phyloP scores from a whole-genome alignment of 1,284 basidiomycete species.

The Violaceomyces palustris region DNA sequence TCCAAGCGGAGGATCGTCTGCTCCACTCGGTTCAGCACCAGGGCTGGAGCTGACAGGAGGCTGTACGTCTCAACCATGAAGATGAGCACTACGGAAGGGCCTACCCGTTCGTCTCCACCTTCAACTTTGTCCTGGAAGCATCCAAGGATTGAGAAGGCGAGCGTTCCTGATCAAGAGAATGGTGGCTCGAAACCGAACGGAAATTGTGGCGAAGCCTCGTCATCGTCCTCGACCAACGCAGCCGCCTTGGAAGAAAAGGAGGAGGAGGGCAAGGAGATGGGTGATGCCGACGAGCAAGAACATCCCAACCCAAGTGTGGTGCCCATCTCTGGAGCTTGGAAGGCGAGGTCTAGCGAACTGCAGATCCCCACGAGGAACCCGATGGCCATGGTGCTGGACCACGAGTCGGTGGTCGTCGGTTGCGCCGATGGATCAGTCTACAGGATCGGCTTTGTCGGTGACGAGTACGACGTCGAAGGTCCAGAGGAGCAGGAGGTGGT shows the following conservation, averaged over 20 bases:
- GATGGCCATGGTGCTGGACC: conserved; percentile 42
- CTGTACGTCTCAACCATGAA: no score
- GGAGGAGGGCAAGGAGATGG: not conserved
- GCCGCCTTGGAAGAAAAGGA: not conserved
- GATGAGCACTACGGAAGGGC: no score
- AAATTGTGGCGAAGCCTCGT: no score
- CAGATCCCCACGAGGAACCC: conserved; percentile 32
- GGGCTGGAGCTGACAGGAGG: conserved; percentile 67
- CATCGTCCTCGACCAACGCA: no score
- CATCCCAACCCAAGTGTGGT: conserved; percentile 6
- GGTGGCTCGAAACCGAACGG: no score
- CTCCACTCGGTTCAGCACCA: conserved; percentile 74
- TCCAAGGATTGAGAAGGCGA: no score
- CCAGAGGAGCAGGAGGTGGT: no score
- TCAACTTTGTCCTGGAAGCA: no score
- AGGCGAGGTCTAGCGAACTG: conserved; percentile 17
- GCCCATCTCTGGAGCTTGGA: conserved; percentile 39
- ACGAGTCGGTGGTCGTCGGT: conserved; percentile 40
- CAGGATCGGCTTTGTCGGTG: conserved; percentile 38
- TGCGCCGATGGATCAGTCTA: conserved; percentile 42
- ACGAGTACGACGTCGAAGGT: conserved; percentile 15
- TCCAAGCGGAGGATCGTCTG: conserved; percentile 67
- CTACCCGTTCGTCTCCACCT: no score
- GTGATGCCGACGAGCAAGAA: no score
- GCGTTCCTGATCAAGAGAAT: no score